Evolutionary conservation across 108 stramenopile genomes (phyloP).

Genomic region (Stephanodiscus triporus): DNA sequence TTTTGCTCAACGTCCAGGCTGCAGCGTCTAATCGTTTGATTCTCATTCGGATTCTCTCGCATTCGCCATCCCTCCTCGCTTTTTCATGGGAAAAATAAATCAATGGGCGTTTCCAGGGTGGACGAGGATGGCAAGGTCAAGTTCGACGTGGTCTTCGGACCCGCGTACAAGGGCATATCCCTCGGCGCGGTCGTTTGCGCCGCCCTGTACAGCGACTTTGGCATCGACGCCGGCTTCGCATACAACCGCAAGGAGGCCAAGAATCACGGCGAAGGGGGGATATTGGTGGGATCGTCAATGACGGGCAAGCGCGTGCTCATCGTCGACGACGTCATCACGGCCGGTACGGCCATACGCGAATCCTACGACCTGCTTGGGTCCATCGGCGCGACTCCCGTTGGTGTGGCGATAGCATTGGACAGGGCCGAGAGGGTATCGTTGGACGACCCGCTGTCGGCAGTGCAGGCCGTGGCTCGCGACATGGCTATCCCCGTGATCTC

Average conservation of each 20-base stretch:
- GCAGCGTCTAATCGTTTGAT: neutral
- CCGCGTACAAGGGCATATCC: constrained; percentile 99
- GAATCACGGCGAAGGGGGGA: constrained; percentile 98
- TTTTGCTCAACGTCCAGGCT: neutral
- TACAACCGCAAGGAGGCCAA: constrained; percentile 99
- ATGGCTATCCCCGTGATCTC: constrained; percentile 87
- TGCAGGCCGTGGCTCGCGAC: constrained; percentile 90
- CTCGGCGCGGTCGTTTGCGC: constrained; percentile 93
- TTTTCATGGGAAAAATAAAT: neutral
- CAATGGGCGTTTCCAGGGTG: constrained; percentile 35
- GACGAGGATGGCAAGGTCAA: constrained; percentile 62
- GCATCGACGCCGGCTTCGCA: constrained; percentile 87
- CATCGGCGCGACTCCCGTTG: constrained; percentile 86
- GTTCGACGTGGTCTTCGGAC: constrained; percentile 98
- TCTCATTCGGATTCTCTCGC: neutral
- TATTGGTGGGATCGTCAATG: constrained; percentile 92
- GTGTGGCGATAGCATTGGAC: constrained; percentile 95
- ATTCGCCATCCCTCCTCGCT: constrained; percentile 1
- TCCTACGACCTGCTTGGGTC: constrained; percentile 78
- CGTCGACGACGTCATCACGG: constrained; percentile 99
- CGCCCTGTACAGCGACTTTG: constrained; percentile 85
- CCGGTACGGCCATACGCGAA: constrained; percentile 98
- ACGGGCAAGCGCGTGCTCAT: constrained; percentile 91
- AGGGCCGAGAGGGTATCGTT: constrained; percentile 90
- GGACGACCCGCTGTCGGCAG: constrained; percentile 85